Evolutionary conservation across 2,329 filamentous ascomycete species (phyloP).

Genomic region (Bipolaris oryzae): DNA sequence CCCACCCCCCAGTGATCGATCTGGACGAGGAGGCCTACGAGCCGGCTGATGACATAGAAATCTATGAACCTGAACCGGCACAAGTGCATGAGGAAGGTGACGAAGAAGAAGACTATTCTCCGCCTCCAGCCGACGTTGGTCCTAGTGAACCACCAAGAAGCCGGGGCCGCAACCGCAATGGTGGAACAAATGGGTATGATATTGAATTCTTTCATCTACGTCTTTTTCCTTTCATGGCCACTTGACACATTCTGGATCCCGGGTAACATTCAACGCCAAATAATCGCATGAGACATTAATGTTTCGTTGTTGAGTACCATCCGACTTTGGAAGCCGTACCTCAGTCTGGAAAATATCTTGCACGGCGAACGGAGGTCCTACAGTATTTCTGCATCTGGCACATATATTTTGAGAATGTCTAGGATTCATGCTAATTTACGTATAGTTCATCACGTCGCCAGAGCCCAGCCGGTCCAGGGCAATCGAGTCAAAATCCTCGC

Average conservation of each 20-base stretch:
- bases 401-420: background rate
- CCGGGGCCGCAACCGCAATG: conserved; percentile 32
- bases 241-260: background rate
- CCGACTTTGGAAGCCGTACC: background rate
- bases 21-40: conserved; percentile 48
- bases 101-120: conserved; percentile 53
- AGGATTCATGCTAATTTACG: conserved; percentile 17
- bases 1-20: conserved; percentile 40
- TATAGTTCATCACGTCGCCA: conserved; percentile 43
- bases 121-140: conserved; percentile 52
- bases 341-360: background rate
- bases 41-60: conserved; percentile 48
- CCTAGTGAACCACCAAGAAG: conserved; percentile 33
- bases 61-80: conserved; percentile 45
- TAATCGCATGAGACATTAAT: background rate
- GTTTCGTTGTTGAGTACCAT: background rate
- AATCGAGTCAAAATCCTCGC: conserved; percentile 54
- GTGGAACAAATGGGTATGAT: conserved; percentile 43
- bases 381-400: background rate
- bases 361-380: background rate
- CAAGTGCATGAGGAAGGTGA: conserved; percentile 36
- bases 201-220: conserved; percentile 12
- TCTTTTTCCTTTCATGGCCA: conserved; percentile 33
- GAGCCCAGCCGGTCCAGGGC: conserved; percentile 52
- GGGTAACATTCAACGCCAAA: background rate